A percentile compares a stretch with the other conserved stretches of the same genome.
Evolutionary conservation across 495 filamentous ascomycete genomes (phyloP).

Genomic region (Neurospora sp.): DNA sequence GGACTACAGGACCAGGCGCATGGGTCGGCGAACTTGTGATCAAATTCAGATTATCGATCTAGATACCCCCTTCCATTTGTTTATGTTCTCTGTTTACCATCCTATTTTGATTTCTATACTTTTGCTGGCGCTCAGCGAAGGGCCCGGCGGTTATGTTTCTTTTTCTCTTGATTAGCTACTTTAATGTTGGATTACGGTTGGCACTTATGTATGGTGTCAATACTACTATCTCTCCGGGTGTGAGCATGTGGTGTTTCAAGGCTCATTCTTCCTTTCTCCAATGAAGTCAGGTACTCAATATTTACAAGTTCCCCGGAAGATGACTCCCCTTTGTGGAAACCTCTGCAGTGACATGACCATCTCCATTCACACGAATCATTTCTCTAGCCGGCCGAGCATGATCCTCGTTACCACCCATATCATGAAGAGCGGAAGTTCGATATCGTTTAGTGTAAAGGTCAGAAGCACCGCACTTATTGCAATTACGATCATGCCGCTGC

Average conservation of each 20-base stretch:
- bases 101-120: neutral
- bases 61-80: slow-evolving; percentile 7
- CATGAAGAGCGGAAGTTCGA: neutral
- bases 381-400: neutral
- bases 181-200: neutral
- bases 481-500: neutral
- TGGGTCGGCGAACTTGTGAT: slow-evolving; percentile 2
- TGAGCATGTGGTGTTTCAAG: neutral
- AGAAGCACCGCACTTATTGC: neutral
- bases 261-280: neutral
- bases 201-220: neutral
- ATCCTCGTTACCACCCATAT: neutral
- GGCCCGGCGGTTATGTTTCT: neutral
- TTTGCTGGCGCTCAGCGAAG: neutral
- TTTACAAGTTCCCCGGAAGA: neutral
- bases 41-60: slow-evolving; percentile 1
- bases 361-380: neutral
- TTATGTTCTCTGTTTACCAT: neutral
- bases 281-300: neutral
- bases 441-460: neutral
- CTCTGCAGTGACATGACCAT: neutral
- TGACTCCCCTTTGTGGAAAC: neutral
- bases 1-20: neutral
- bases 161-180: neutral
- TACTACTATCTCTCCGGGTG: neutral